Percentiles rank a stretch among this genome's conserved stretches.
phyloP scores from a whole-genome alignment of 371 early-diverging fungal genomes.

The Mucor sp. region DNA sequence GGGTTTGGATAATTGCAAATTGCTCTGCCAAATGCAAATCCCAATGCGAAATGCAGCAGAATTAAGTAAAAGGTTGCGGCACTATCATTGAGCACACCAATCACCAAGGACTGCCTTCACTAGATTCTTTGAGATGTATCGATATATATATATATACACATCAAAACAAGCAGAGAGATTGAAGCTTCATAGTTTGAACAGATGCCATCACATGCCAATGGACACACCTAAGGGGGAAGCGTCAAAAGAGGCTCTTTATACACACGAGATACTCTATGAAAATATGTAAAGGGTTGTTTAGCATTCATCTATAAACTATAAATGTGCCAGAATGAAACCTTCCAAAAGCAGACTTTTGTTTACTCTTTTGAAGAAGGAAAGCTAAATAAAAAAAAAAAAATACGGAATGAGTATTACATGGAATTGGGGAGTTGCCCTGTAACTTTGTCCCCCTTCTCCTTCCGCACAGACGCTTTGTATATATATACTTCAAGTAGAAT shows the following conservation, averaged over 20 bases:
- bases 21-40: no score
- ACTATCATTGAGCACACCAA: no score
- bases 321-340: not conserved
- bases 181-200: no score
- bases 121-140: no score
- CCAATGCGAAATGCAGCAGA: no score
- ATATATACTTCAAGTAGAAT: not conserved
- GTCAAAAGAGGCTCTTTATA: not conserved
- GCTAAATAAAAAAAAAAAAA: not conserved
- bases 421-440: not conserved
- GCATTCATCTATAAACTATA: not conserved
- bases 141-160: no score
- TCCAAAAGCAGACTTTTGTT: not conserved
- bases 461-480: conserved; percentile 3
- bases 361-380: not conserved
- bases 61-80: no score
- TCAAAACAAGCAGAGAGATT: no score
- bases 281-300: not conserved
- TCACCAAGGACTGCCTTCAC: no score
- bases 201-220: no score
- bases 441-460: not conserved
- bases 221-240: no score
- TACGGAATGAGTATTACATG: not conserved
- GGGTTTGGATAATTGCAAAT: no score
- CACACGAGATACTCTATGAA: not conserved